phyloP scores from a whole-genome alignment of 2,329 filamentous ascomycete genomes.

The Talaromyces piceae region DNA sequence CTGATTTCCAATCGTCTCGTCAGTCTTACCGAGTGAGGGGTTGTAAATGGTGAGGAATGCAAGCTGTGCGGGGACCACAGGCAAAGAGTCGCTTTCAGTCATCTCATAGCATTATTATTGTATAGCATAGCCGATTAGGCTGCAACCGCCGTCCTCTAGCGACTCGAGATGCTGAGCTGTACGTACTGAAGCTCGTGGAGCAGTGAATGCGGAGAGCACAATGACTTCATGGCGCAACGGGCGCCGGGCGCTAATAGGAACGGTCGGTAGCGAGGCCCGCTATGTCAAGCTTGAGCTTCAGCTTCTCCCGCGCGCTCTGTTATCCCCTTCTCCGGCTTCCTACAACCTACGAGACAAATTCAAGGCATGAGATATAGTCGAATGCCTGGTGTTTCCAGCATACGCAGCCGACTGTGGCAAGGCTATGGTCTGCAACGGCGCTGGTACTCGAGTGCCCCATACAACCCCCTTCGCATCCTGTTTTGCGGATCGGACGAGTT shows the following conservation, averaged over 20 bases:
- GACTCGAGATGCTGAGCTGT: background rate
- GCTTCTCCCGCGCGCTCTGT: background rate
- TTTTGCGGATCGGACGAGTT: conserved; percentile 94
- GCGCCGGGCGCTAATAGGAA: conserved; percentile 25
- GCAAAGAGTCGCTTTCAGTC: conserved; percentile 29
- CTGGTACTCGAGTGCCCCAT: conserved; percentile 24
- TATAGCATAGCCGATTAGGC: background rate
- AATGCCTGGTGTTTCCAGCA: conserved; percentile 15
- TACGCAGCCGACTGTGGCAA: conserved; percentile 15
- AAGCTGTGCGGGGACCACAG: conserved; percentile 68
- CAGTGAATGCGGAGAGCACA: conserved; percentile 8
- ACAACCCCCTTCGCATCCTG: conserved; percentile 66
- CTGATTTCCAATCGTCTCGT: conserved; percentile 69
- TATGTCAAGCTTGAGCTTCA: conserved; percentile 6
- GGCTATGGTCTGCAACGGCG: background rate
- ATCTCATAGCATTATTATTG: conserved; percentile 35
- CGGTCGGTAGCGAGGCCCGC: too few species aligned
- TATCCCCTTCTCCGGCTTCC: too few species aligned
- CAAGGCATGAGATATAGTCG: conserved; percentile 3
- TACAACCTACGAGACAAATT: too few species aligned
- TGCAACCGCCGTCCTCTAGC: background rate
- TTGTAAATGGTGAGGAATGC: conserved; percentile 95
- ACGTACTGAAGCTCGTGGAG: background rate
- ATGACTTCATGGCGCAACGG: conserved; percentile 17
- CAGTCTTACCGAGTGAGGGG: conserved; percentile 65